Evolutionary conservation across 306 rosid species (phyloP).

Genomic region (Castanospermum australe): DNA sequence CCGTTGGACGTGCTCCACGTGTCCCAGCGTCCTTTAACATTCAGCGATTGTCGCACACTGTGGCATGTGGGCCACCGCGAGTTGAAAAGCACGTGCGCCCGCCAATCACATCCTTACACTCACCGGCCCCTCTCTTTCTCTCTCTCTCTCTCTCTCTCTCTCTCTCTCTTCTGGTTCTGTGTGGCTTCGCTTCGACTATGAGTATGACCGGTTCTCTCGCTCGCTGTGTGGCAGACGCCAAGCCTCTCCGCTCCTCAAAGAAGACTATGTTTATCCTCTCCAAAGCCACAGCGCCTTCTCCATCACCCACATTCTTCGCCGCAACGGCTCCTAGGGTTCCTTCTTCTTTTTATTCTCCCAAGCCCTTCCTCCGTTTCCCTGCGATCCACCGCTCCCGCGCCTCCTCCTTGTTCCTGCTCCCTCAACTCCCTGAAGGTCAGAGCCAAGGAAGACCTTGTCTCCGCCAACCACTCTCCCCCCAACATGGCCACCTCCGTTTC

Average conservation of each 20-base stretch:
- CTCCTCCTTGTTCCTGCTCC: background rate
- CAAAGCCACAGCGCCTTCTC: conserved; percentile 17
- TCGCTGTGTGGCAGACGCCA: background rate
- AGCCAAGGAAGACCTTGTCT: conserved; percentile 14
- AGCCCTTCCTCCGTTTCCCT: background rate
- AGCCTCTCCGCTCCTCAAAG: background rate
- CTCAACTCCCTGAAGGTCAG: conserved; percentile 17
- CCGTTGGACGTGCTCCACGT: conserved; percentile 26
- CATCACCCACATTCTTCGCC: conserved; percentile 36
- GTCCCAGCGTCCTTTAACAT: background rate
- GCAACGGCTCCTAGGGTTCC: conserved; percentile 27
- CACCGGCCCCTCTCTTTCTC: background rate
- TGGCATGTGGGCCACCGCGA: conserved; percentile 5
- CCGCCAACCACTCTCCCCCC: background rate
- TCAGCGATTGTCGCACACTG: background rate
- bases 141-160: no score
- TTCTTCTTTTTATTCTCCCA: background rate
- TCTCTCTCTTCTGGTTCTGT: background rate
- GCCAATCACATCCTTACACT: background rate
- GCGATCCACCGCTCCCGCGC: conserved; percentile 13
- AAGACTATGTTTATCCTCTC: conserved; percentile 32
- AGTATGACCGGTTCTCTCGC: conserved; percentile 29
- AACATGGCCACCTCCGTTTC: conserved; percentile 35
- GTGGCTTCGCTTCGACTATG: background rate
- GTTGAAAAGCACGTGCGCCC: conserved; percentile 29